Evolutionary conservation across 495 filamentous ascomycete species (phyloP).

Genomic region (Xylaria bambusicola): DNA sequence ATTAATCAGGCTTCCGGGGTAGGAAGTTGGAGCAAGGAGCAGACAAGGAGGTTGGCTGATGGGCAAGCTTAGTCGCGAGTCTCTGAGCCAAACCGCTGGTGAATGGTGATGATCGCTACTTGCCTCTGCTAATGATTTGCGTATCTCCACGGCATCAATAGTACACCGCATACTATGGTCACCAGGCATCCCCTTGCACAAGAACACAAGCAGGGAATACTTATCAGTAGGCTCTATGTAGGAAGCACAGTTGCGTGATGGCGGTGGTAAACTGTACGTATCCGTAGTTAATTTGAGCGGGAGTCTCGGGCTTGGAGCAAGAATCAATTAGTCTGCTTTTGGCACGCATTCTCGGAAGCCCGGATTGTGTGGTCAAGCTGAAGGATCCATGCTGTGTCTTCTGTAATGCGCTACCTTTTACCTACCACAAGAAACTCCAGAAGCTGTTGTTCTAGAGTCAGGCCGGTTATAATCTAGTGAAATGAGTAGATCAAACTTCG

Average conservation of each 20-base stretch:
- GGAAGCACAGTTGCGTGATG: too few relatives aligned
- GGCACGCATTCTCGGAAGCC: not conserved
- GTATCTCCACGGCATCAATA: not conserved
- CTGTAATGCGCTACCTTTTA: not conserved
- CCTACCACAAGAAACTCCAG: not conserved
- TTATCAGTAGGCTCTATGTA: too few relatives aligned
- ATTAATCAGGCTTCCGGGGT: not conserved
- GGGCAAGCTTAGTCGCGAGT: not conserved
- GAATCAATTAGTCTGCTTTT: not conserved
- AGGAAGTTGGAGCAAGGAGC: not conserved
- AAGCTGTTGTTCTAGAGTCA: not conserved
- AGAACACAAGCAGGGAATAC: not conserved
- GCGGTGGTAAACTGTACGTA: too few relatives aligned
- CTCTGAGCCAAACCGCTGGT: not conserved
- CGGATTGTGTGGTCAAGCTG: not conserved
- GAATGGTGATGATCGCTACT: not conserved
- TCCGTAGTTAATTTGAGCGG: not conserved
- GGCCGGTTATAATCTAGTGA: too few relatives aligned
- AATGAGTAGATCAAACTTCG: too few relatives aligned
- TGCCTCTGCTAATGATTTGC: not conserved
- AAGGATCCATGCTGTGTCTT: conserved; percentile 11
- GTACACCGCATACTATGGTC: not conserved
- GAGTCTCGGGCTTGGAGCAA: not conserved
- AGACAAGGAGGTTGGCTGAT: not conserved
- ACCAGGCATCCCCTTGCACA: not conserved